Percentiles rank a stretch among this genome's conserved stretches.
Evolutionary conservation across 257 asterid genomes (phyloP).

Genomic region (Nyctanthes arbortristis): DNA sequence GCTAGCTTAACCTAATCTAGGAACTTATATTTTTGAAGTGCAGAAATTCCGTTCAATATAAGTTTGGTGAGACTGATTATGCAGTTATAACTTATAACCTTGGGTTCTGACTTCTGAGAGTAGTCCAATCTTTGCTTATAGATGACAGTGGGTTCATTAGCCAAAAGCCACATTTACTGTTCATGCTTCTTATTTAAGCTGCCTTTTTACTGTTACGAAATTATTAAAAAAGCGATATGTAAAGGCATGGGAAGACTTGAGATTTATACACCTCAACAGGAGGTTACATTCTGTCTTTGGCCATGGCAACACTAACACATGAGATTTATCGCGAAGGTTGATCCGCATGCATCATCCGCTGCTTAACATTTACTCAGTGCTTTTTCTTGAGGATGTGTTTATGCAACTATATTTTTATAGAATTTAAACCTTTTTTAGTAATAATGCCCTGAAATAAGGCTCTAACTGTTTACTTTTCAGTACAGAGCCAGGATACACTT

Average conservation of each 20-base stretch:
- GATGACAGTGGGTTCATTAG: background rate
- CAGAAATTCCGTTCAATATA: background rate
- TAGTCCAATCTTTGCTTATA: background rate
- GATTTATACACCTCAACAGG: no score
- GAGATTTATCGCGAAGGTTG: no score
- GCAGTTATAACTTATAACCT: constrained; percentile 1
- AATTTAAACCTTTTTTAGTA: background rate
- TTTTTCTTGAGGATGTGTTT: background rate
- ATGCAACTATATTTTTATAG: background rate
- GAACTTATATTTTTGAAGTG: background rate
- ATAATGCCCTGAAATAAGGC: background rate
- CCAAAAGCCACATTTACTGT: background rate
- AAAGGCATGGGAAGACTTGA: no score
- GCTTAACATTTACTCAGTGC: no score
- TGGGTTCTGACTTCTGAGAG: background rate
- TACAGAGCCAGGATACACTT: background rate
- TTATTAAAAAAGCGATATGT: no score
- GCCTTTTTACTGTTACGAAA: background rate
- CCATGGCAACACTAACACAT: no score
- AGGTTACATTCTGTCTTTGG: no score
- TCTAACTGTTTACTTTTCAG: background rate
- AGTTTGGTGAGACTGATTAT: no score
- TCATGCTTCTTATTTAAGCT: background rate
- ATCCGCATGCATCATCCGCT: no score
- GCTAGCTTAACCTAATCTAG: background rate